phyloP scores from a whole-genome alignment of 768 basidiomycete genomes.

The Pilatotrama ljubarskyi region DNA sequence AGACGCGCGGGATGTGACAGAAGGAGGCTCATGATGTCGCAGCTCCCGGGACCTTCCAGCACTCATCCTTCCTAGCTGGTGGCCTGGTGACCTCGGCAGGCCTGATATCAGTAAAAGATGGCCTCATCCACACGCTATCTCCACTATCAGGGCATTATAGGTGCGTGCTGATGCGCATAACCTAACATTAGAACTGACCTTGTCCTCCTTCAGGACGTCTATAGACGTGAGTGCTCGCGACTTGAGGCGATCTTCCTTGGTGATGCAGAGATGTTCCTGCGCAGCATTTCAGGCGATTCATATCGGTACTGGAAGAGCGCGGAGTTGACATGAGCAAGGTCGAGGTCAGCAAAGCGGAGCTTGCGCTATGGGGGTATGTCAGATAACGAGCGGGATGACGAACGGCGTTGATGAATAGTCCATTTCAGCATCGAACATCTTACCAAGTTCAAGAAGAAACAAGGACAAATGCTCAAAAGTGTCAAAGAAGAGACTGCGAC shows the following conservation, averaged over 20 bases:
- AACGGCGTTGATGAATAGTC: not conserved
- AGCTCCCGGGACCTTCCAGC: conserved; percentile 60
- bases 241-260: too few species aligned
- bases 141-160: conserved; percentile 71
- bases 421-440: conserved; percentile 47
- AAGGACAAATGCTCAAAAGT: conserved; percentile 31
- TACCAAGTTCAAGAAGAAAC: conserved; percentile 44
- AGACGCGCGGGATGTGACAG: not conserved
- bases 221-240: conserved; percentile 41
- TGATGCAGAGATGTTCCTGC: not conserved
- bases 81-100: conserved; percentile 67
- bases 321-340: conserved; percentile 63
- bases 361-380: conserved; percentile 54
- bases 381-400: too few species aligned
- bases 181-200: not conserved
- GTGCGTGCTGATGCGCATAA: not conserved
- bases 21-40: not conserved
- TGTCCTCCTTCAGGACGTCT: conserved; percentile 43
- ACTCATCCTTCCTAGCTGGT: conserved; percentile 60
- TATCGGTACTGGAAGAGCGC: conserved; percentile 49
- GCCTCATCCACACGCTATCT: conserved; percentile 57
- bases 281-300: conserved; percentile 61
- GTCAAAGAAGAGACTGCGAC: conserved; percentile 37
- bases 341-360: conserved; percentile 60
- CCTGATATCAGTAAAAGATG: conserved; percentile 63